Evolutionary conservation across 1,284 basidiomycete genomes (phyloP).

Genomic region (Microbotryomycetes sp.): DNA sequence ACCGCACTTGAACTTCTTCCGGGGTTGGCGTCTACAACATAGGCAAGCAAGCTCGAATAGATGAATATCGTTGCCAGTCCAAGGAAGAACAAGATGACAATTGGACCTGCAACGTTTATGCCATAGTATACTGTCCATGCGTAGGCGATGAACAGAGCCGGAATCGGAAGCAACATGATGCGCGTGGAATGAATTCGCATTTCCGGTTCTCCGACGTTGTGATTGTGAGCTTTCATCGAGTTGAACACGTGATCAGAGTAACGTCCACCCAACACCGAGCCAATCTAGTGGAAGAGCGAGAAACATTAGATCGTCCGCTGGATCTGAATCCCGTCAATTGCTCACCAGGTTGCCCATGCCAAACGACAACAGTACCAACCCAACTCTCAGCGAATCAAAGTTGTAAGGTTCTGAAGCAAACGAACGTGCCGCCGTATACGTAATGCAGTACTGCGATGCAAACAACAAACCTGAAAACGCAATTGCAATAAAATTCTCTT

Average conservation of each 20-base stretch:
- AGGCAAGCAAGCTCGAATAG: conserved; percentile 58
- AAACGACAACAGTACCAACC: conserved; percentile 66
- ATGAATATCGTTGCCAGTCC: conserved; percentile 51
- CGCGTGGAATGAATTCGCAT: conserved; percentile 30
- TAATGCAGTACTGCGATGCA: conserved; percentile 58
- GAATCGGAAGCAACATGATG: conserved; percentile 36
- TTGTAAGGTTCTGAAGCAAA: conserved; percentile 55
- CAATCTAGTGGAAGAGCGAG: conserved; percentile 38
- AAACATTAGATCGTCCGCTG: not conserved
- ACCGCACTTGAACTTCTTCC: conserved; percentile 65
- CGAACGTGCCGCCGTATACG: conserved; percentile 58
- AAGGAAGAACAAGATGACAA: conserved; percentile 30
- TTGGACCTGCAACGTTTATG: conserved; percentile 37
- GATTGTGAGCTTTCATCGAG: conserved; percentile 55
- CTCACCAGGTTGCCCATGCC: conserved; percentile 53
- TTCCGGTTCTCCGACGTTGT: conserved; percentile 53
- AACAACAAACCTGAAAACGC: conserved; percentile 66
- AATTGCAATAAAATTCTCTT: conserved; percentile 62
- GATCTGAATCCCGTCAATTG: not conserved
- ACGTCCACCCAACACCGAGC: conserved; percentile 66
- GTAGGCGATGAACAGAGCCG: conserved; percentile 56
- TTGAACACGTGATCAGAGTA: conserved; percentile 64
- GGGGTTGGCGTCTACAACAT: conserved; percentile 65
- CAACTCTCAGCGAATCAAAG: conserved; percentile 64
- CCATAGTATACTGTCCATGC: conserved; percentile 67